Evolutionary conservation across 2,329 filamentous ascomycete species (phyloP), one percentile per base, ranked within the genome.

Genomic region (Xylariaceae sp.): DNA sequence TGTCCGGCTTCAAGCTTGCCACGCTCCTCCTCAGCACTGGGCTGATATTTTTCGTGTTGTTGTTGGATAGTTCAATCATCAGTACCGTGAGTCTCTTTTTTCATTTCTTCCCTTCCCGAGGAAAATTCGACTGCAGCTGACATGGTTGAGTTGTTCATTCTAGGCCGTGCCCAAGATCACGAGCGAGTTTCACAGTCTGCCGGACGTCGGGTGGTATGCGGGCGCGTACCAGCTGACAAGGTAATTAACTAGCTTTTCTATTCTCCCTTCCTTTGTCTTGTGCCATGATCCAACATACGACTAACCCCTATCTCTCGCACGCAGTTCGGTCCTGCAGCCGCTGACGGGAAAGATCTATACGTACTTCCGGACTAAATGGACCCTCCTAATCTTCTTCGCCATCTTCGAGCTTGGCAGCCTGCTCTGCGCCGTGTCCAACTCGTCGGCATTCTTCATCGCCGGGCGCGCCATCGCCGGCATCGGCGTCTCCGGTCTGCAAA

Each of bases 201-300:
- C 59, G 2, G 73, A 78, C 47, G 67, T 77, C 11, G 74, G 73
- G 26, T 78, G 74, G 74, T 77, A 77, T 50, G 69, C 66, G 3
- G 68, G 66, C 34, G 66, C 68, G 14, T 73, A 73, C 48, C 65
- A 67, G 23, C 59, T 76, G 26, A 56, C 66, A 11, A 70, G 61
- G 63, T 64, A 60, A 33, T n/a, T n/a, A n/a, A n/a, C n/a, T n/a
- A n/a, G 51, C 38, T 13, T 29, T 18, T 26, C 9, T n/a, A 4
- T 11, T 17, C 11, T 18, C 11, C 8, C 18, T 13, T 4, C 8
- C 12, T 2, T 7, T 14, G 18, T 9, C 4, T 6, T 3, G 13
- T 8, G 12, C 12, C 21, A 5, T 12, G 8, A 5, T 14, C 30
- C 13, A 7, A 3, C 4, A 5, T 8, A 28, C 34, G 15, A 13